Evolutionary conservation across 164 flowering plant species (phyloP).

Genomic region (Santalum album): DNA sequence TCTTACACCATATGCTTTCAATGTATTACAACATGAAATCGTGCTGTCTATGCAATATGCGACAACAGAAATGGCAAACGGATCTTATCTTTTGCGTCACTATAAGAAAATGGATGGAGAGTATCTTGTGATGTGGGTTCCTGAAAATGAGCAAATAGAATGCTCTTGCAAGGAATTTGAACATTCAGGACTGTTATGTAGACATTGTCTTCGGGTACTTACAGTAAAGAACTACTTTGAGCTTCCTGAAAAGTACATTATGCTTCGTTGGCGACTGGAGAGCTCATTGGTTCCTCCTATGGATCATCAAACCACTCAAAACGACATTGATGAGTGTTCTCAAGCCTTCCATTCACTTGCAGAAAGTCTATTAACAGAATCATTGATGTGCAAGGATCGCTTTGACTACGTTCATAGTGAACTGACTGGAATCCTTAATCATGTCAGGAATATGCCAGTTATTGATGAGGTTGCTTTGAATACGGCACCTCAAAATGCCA

Average conservation of each 20-base stretch:
- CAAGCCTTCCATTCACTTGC: not conserved
- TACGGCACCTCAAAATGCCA: constrained; percentile 10
- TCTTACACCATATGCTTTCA: constrained; percentile 1
- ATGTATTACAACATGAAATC: constrained; percentile 1
- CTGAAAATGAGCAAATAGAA: constrained; percentile 24
- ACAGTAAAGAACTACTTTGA: constrained; percentile 28
- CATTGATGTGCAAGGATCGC: constrained; percentile 1
- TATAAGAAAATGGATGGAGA: constrained; percentile 22
- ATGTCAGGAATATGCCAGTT: not conserved
- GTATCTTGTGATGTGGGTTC: constrained; percentile 26
- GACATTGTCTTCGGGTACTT: constrained; percentile 31
- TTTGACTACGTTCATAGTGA: not conserved
- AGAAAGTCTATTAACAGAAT: not conserved
- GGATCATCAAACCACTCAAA: not conserved
- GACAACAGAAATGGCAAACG: constrained; percentile 1
- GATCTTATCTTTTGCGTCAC: constrained; percentile 3
- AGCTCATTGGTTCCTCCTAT: not conserved
- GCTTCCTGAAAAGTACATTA: constrained; percentile 29
- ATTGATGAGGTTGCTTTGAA: constrained; percentile 3
- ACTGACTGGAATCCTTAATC: not conserved
- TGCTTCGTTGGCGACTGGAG: constrained; percentile 24
- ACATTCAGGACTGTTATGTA: constrained; percentile 27
- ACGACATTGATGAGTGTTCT: not conserved
- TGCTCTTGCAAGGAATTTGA: constrained; percentile 36
- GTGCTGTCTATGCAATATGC: not conserved